A percentile compares a stretch with the other conserved stretches of the same genome.
phyloP scores from a whole-genome alignment of 192 early-diverging fungal genomes.

The Dispira parvispora region DNA sequence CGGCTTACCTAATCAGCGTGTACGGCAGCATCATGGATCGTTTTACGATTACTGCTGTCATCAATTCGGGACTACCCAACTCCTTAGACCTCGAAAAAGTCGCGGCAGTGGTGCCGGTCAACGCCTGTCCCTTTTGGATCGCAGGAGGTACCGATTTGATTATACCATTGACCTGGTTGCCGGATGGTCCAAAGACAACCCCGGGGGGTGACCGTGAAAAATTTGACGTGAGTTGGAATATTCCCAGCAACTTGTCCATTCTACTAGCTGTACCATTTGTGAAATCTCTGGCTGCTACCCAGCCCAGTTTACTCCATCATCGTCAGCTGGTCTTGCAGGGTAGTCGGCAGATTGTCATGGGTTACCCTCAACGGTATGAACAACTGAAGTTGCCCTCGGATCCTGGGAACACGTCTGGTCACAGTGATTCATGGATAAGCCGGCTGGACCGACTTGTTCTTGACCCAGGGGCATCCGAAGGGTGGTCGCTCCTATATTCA shows the following conservation, averaged over 20 bases:
- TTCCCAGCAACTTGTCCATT: too few relatives aligned
- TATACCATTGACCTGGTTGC: neutral
- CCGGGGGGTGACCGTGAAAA: too few relatives aligned
- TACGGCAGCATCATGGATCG: neutral
- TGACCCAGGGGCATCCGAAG: too few relatives aligned
- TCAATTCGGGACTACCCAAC: too few relatives aligned
- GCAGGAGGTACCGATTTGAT: conserved; percentile 14
- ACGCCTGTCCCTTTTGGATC: conserved; percentile 11
- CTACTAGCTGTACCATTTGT: neutral
- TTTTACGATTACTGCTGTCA: neutral
- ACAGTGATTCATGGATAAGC: too few relatives aligned
- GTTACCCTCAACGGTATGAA: neutral
- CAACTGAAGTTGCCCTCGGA: too few relatives aligned
- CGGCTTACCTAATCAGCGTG: neutral
- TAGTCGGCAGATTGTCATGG: conserved; percentile 7
- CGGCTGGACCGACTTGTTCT: too few relatives aligned
- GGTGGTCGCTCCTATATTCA: too few relatives aligned
- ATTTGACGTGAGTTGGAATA: too few relatives aligned
- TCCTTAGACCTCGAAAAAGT: too few relatives aligned
- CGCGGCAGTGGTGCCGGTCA: neutral
- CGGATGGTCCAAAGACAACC: too few relatives aligned
- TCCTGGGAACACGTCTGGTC: too few relatives aligned
- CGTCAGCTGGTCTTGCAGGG: neutral
- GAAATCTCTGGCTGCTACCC: neutral
- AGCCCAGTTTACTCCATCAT: neutral